Conservation (phyloP, 2,329 filamentous ascomycete species). For the Aspergillus amoenus region DNA sequence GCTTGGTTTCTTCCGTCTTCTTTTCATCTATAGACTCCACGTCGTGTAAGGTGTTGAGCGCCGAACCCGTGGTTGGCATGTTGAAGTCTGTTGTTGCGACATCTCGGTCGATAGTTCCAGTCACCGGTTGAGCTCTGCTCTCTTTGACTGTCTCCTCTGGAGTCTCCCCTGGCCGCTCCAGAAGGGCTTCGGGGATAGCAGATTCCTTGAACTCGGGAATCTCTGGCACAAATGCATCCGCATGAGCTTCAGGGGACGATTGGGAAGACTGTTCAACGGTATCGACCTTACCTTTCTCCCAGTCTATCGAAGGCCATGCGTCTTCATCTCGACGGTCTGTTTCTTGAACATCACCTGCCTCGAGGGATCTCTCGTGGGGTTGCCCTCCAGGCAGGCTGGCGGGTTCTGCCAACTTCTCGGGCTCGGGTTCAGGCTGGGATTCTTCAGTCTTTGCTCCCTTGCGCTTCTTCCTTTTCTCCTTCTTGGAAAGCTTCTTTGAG, state of each 20-base stretch:
- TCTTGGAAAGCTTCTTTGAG: slow-evolving; percentile 30
- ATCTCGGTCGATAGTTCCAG: neutral
- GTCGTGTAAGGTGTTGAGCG: slow-evolving; percentile 12
- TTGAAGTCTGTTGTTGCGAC: neutral
- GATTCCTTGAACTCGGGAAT: slow-evolving; percentile 31
- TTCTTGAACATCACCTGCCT: slow-evolving; percentile 1
- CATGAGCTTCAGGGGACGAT: slow-evolving; percentile 23
- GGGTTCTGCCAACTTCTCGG: slow-evolving; percentile 1
- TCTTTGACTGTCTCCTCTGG: slow-evolving; percentile 15
- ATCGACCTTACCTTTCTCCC: slow-evolving; percentile 30
- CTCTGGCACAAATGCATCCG: slow-evolving; percentile 20
- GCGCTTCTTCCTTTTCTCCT: slow-evolving; percentile 37
- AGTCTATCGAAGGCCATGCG: slow-evolving; percentile 39
- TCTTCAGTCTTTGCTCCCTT: slow-evolving; percentile 16
- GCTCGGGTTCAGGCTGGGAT: neutral
- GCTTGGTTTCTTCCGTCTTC: slow-evolving; percentile 20
- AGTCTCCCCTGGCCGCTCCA: slow-evolving; percentile 12
- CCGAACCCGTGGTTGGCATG: neutral
- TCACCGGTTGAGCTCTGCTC: neutral
- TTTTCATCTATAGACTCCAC: neutral
- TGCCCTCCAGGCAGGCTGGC: neutral
- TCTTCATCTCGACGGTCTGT: slow-evolving; percentile 28
- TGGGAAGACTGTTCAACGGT: slow-evolving; percentile 24
- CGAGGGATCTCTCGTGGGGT: neutral
- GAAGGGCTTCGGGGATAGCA: slow-evolving; percentile 26